Evolutionary conservation across 176 grass and related monocot species (phyloP).

Genomic region (Metroxylon sagu): DNA sequence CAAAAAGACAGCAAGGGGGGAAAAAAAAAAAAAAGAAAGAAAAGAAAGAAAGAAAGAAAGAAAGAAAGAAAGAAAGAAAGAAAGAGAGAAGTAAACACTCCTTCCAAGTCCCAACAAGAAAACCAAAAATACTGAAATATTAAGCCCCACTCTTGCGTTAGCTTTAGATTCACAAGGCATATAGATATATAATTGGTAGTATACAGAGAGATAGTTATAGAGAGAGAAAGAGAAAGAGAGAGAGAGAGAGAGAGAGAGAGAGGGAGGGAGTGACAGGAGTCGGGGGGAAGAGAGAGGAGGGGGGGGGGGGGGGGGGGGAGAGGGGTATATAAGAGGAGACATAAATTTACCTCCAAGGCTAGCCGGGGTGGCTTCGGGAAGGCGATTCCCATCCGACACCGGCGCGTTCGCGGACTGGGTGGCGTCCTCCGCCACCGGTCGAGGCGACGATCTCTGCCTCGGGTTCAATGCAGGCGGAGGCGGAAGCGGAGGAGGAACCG

Average conservation of each 20-base stretch:
- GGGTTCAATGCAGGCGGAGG: conserved; percentile 69
- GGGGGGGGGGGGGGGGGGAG: background rate
- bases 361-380: conserved; percentile 86
- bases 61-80: too few relatives aligned
- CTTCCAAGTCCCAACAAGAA: too few relatives aligned
- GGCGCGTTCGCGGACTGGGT: conserved; percentile 77
- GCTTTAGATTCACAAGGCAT: too few relatives aligned
- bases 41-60: conserved; percentile 7
- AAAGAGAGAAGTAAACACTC: too few relatives aligned
- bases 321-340: background rate
- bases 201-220: background rate
- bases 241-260: background rate
- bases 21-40: background rate
- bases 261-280: background rate
- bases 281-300: background rate
- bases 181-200: too few relatives aligned
- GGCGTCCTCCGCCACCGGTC: conserved; percentile 35
- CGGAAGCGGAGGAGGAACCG: conserved; percentile 33
- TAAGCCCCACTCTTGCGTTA: too few relatives aligned
- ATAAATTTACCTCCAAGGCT: background rate
- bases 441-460: conserved; percentile 74
- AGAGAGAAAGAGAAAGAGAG: conserved; percentile 3
- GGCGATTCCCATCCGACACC: conserved; percentile 71
- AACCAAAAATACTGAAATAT: too few relatives aligned
- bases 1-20: background rate